Conservation (phyloP, 352 stramenopile genomes). For the Halophytophthora batemanensis region DNA sequence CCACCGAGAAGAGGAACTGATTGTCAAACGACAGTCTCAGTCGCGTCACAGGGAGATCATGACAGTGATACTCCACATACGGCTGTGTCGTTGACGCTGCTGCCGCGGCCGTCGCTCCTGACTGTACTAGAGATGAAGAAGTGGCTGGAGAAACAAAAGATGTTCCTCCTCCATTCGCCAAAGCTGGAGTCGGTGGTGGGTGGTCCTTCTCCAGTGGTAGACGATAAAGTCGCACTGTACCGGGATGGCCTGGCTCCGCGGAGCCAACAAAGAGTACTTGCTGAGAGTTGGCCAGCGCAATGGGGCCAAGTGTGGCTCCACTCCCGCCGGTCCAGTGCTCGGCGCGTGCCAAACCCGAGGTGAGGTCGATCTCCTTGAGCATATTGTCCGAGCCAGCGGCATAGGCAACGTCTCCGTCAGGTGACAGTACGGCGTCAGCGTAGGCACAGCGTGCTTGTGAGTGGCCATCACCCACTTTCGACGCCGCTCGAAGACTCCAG, state of each 20-base stretch:
- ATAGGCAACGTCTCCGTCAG: conserved; percentile 76
- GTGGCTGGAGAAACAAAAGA: conserved; percentile 18
- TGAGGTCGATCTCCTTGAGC: conserved; percentile 88
- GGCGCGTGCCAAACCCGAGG: conserved; percentile 45
- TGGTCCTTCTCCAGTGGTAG: conserved; percentile 65
- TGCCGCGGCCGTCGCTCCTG: conserved; percentile 12
- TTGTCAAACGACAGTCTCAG: conserved; percentile 86
- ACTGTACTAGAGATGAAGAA: conserved; percentile 10
- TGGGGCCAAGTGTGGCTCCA: conserved; percentile 55
- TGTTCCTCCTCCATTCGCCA: conserved; percentile 7
- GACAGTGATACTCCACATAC: conserved; percentile 74
- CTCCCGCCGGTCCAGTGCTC: conserved; percentile 53
- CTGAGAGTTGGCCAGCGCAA: conserved; percentile 83
- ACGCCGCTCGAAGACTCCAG: conserved; percentile 72
- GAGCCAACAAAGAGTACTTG: conserved; percentile 89
- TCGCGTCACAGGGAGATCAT: conserved; percentile 72
- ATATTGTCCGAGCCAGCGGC: conserved; percentile 89
- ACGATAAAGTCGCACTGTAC: conserved; percentile 70
- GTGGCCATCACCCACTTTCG: conserved; percentile 77
- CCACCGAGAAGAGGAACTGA: conserved; percentile 90
- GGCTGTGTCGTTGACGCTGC: conserved; percentile 18
- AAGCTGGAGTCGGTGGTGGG: conserved; percentile 9
- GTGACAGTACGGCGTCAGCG: conserved; percentile 51
- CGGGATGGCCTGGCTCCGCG: conserved; percentile 62
- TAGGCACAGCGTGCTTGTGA: conserved; percentile 78